Evolutionary conservation across 371 early-diverging fungal genomes (phyloP), one percentile per base, ranked within the genome.

Genomic region (Parasitella parasitica): DNA sequence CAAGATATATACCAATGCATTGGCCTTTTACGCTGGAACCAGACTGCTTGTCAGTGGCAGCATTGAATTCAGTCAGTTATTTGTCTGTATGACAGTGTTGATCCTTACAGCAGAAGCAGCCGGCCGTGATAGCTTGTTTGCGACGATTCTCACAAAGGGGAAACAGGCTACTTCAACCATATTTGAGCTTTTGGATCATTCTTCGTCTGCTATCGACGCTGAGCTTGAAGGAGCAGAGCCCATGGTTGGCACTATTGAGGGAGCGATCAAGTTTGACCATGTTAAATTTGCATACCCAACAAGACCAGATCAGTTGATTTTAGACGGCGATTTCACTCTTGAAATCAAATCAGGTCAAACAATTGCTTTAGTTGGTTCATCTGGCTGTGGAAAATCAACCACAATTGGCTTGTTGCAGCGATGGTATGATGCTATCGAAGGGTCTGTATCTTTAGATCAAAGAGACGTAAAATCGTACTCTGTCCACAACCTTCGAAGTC

Each of bases 341-440:
- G 69, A 83, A 32, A 88, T 91, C 30, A 66, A 77, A 50, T 80
- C 86, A 0, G 91, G 92, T 28, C 81, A 94, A 69, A 89, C 84
- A 4, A 87, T 92, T n/a, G 96, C 94, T 5, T 67, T 95, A 6
- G 94, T 94, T 3, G 96, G 96, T 1, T 84, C 90, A 2, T 85
- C 86, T 6, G 95, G 95, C 3, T 91, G 92, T 57, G 95, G 97
- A 22, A 94, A 94, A 71, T 85, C 86, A 9, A 94, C 97, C 0
- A 82, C 86, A n/a, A 84, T 94, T 63, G 88, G 86, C 38, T 79
- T 95, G 58, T 62, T 96, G 26, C 88, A 92, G 72, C 89, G 97
- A 1, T 91, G 90, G 74, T 96, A 95, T 72, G 94, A 96, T 67
- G 81, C 80, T 8, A 38, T 57, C 16, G 64, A 70, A 7, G 94